A percentile compares a stretch with the other conserved stretches of the same genome.
phyloP scores from a whole-genome alignment of 2,329 filamentous ascomycete species.

The Rhexocercosporidium sp. region DNA sequence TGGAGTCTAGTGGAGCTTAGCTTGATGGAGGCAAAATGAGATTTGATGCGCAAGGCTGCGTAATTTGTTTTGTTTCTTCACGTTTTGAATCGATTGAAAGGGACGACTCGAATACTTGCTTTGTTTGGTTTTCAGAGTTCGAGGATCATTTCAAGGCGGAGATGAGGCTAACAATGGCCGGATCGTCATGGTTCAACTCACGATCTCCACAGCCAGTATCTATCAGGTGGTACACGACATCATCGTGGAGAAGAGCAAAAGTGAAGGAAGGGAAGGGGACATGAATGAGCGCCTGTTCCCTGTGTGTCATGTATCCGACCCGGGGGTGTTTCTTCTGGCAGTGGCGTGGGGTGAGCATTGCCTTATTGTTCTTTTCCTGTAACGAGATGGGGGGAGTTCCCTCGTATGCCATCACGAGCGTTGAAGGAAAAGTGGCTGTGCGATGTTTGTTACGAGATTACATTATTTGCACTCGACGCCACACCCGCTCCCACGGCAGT shows the following conservation, averaged over 20 bases:
- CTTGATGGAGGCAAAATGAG: slow-evolving; percentile 22
- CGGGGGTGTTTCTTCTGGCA: background rate
- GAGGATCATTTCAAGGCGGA: background rate
- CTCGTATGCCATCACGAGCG: slow-evolving; percentile 30
- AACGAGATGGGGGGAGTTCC: background rate
- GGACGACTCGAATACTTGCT: slow-evolving; percentile 9
- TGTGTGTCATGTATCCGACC: slow-evolving; percentile 41
- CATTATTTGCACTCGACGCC: slow-evolving; percentile 9
- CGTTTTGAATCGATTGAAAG: slow-evolving; percentile 32
- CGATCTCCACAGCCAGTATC: background rate
- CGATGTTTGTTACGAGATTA: slow-evolving; percentile 11
- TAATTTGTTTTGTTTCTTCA: slow-evolving; percentile 22
- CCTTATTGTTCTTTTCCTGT: slow-evolving; percentile 7
- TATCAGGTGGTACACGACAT: slow-evolving; percentile 7
- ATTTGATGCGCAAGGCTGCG: slow-evolving; percentile 16
- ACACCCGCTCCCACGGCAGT: slow-evolving; percentile 8
- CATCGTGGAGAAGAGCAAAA: background rate
- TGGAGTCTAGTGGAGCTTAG: slow-evolving; percentile 19
- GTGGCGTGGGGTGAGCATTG: slow-evolving; percentile 6
- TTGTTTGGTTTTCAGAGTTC: background rate
- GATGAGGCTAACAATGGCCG: slow-evolving; percentile 3
- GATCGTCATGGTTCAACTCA: background rate
- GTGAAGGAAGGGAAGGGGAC: background rate
- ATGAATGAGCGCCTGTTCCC: slow-evolving; percentile 11
- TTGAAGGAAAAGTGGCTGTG: slow-evolving; percentile 25